Evolutionary conservation across 306 rosid species (phyloP).

Genomic region (Dryas octopetala): DNA sequence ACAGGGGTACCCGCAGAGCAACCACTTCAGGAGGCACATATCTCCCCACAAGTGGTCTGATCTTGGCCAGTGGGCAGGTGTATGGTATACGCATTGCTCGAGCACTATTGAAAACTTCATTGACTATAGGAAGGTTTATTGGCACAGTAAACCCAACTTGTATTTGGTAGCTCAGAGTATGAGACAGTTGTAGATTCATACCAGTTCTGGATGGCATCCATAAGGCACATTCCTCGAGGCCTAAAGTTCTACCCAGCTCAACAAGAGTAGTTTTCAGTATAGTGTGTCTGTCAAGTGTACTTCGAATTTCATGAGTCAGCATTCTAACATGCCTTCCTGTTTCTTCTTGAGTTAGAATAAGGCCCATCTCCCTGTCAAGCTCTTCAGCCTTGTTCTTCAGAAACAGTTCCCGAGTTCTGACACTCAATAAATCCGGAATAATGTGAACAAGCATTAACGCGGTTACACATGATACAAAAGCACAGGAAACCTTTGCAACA

Average conservation of each 20-base stretch:
- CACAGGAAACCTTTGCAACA: conserved; percentile 69
- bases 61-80: conserved; percentile 69
- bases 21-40: conserved; percentile 77
- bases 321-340: conserved; percentile 94
- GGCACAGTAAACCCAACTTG: conserved; percentile 75
- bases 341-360: conserved; percentile 85
- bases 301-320: conserved; percentile 95
- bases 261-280: conserved; percentile 90
- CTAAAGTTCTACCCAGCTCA: conserved; percentile 86
- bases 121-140: conserved; percentile 61
- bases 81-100: conserved; percentile 66
- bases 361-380: conserved; percentile 96
- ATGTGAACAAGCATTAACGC: conserved; percentile 95
- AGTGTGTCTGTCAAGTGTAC: conserved; percentile 84
- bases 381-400: conserved; percentile 86
- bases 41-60: conserved; percentile 72
- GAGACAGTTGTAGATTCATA: conserved; percentile 66
- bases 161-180: conserved; percentile 61
- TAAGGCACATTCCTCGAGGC: conserved; percentile 83
- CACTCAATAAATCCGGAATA: conserved; percentile 84
- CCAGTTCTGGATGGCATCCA: conserved; percentile 94
- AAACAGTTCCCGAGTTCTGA: conserved; percentile 71
- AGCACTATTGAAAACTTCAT: conserved; percentile 69
- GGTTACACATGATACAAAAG: conserved; percentile 85
- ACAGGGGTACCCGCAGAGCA: conserved; percentile 87